phyloP scores from a whole-genome alignment of 208 protist species.

The Sergeia podlipaevii region DNA sequence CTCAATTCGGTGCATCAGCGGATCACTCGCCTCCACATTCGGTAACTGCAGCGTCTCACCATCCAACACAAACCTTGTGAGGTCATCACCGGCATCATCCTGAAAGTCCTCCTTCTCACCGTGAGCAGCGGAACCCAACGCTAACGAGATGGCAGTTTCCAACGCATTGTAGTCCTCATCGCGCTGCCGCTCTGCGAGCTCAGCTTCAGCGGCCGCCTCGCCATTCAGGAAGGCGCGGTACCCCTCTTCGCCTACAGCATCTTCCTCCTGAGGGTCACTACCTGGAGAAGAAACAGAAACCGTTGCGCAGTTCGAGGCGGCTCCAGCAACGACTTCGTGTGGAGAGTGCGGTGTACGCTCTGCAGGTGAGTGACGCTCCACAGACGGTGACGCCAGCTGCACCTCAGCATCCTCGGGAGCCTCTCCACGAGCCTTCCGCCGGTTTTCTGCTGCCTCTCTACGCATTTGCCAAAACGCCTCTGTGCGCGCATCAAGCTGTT shows the following conservation, averaged over 20 bases:
- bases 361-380: neutral
- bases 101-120: conserved; percentile 52
- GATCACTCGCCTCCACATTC: conserved; percentile 70
- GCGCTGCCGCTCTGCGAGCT: conserved; percentile 17
- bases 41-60: conserved; percentile 86
- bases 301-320: neutral
- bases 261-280: neutral
- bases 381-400: neutral
- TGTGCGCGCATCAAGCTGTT: conserved; percentile 60
- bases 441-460: conserved; percentile 75
- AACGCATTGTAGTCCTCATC: conserved; percentile 69
- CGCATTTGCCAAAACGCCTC: conserved; percentile 90
- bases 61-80: conserved; percentile 77
- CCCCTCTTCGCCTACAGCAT: conserved; percentile 46
- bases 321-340: neutral
- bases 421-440: neutral
- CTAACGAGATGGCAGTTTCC: conserved; percentile 60
- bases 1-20: conserved; percentile 90
- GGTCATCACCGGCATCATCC: conserved; percentile 56
- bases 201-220: conserved; percentile 24
- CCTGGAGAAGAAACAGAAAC: neutral
- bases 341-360: neutral
- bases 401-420: neutral
- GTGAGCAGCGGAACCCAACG: conserved; percentile 23
- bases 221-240: conserved; percentile 56